Evolutionary conservation across 2,329 filamentous ascomycete species (phyloP), one percentile per base, ranked within the genome.

Genomic region (Beauveria rudraprayagi): DNA sequence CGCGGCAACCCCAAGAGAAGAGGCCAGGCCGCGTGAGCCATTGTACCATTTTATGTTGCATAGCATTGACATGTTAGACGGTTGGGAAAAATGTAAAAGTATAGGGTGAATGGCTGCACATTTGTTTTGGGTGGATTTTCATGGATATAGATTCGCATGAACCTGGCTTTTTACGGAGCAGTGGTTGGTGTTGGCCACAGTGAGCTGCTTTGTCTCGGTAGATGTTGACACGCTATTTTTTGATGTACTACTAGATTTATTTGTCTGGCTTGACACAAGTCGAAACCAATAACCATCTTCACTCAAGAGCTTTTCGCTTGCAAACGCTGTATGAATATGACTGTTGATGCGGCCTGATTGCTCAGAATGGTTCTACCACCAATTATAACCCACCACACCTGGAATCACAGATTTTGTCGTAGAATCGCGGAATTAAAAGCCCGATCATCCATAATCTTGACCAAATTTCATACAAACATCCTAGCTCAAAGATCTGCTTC

Each of bases 1-100:
- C 78, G 80, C 30, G 78, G 77, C 65, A 84, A 83, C 65, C 83
- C 82, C 11, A 86, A 85, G 74, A 75, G 79, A 63, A 74, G 83
- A 56, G 79, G 81, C 24, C 57, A 64, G 22, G 59, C 56, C 34
- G 54, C 50, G 11, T 61, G 58, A 46, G 24, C 40, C 14, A 48
- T 48, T 34, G 16, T 50, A 60, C 34, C 47, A 60, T 60, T 53
- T 37, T 46, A 40, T 46, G 57, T 60, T 60, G 57, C 41, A 58
- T 37, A 50, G 41, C 48, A 24, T 34, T 59, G 54, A 26, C 37
- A 47, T 50, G 24, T 43, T 41, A 48, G 34, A 62, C 54, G 40
- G n/a, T 40, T 52, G 50, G 50, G 44, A 63, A 61, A 61, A 63
- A 57, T 53, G 47, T 58, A 61, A 56, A 52, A 57, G 40, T 56